Conservation (phyloP, 2,329 filamentous ascomycete genomes). For the Aspergillus pseudoglaucus region DNA sequence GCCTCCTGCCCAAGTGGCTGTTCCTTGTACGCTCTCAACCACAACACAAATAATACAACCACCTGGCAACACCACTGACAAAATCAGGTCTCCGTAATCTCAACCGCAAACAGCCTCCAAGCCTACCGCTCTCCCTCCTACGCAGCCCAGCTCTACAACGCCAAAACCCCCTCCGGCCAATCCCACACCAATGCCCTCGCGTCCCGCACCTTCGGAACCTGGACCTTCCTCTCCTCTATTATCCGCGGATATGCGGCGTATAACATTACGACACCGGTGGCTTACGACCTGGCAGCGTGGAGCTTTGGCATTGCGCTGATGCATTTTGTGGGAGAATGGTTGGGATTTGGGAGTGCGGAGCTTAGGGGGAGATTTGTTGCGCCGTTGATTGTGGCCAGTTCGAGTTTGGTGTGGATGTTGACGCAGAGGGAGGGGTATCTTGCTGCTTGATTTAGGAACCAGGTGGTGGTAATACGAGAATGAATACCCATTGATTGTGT, state of each 20-base stretch:
- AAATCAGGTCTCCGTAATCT: conserved; percentile 68
- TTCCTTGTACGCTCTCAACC: conserved; percentile 48
- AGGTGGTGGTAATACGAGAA: too few relatives aligned
- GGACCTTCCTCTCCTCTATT: conserved; percentile 72
- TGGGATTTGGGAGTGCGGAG: conserved; percentile 68
- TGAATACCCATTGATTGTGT: too few relatives aligned
- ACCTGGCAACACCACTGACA: neutral
- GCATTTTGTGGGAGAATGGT: conserved; percentile 76
- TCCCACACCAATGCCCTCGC: conserved; percentile 64
- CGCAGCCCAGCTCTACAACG: conserved; percentile 72
- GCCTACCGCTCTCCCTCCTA: conserved; percentile 73
- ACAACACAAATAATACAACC: neutral
- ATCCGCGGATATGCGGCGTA: conserved; percentile 80
- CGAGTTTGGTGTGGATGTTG: conserved; percentile 56
- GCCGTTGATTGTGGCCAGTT: conserved; percentile 52
- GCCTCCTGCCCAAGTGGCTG: conserved; percentile 59
- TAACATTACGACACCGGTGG: conserved; percentile 62
- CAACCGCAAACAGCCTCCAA: conserved; percentile 78
- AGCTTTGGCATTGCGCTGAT: conserved; percentile 71
- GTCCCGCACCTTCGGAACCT: conserved; percentile 77
- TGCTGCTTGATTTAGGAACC: conserved; percentile 1
- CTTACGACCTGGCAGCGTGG: conserved; percentile 76
- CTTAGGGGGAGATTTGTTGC: conserved; percentile 55
- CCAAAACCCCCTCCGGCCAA: conserved; percentile 48
- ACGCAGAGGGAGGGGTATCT: conserved; percentile 46